These are phyloP conservation scores for Malus sieversii DNA, from an alignment of 306 rosid genomes.

Conservation along the genomic window DNA sequence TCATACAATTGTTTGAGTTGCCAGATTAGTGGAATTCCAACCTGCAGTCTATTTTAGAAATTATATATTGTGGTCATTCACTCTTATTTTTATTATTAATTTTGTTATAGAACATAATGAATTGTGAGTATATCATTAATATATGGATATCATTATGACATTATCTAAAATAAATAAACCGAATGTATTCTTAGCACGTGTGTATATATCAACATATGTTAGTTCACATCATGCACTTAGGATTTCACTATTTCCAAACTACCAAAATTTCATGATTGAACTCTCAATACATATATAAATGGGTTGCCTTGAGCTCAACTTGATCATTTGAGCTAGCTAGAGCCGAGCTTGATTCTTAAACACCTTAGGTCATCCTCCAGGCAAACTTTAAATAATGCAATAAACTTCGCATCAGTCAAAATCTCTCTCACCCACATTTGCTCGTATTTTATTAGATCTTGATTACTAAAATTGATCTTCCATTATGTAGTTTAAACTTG, in stretches of 20 bases:
- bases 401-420: conserved; percentile 8
- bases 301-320: neutral
- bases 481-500: neutral
- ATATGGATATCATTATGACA: neutral
- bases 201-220: neutral
- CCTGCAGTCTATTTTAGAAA: neutral
- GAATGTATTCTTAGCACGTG: too few species aligned
- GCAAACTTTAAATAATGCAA: neutral
- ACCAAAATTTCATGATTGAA: neutral
- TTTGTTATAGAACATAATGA: too few species aligned
- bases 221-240: neutral
- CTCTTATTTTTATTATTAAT: neutral
- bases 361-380: neutral
- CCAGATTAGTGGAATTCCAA: neutral
- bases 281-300: neutral
- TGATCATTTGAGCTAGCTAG: neutral
- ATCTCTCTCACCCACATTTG: neutral
- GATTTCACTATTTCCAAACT: neutral
- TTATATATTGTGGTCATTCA: neutral
- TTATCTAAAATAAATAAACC: neutral
- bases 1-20: neutral
- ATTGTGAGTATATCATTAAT: too few species aligned
- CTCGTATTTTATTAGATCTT: neutral
- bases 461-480: neutral
- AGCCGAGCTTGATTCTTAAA: neutral